Evolutionary conservation across 2,329 filamentous ascomycete genomes (phyloP), one percentile per base, ranked within the genome.

Genomic region (Fusarium sororula): DNA sequence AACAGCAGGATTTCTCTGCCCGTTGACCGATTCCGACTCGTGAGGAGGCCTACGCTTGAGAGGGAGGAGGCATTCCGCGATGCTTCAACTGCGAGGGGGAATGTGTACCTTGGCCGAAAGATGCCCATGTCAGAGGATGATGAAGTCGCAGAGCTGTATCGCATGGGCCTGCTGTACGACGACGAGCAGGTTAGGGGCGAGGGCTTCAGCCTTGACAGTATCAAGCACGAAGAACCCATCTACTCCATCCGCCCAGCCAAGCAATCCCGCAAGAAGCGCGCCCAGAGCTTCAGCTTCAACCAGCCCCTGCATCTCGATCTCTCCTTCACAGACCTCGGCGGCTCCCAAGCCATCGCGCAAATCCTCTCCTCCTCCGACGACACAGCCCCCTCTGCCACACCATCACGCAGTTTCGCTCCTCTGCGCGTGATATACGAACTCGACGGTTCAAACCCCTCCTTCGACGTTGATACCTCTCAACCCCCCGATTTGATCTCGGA

Each of bases 21-120:
- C 5, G 79, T 81, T 38, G 84, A 85, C 66, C 66, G 76, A 41
- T 75, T 72, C 20, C 78, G 79, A 20, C 79, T 82, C 32, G 68
- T 68, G n/a, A 81, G 83, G 14, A 79, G 78, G 14, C 85, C 85
- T 5, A 82, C 81, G 2, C 81, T 87, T 28, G 85, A 86, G 70
- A 80, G 86, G 15, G 82, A 87, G 73, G 84, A 86, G 48, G 86
- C 86, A 11, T 87, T 87, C 45, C 80, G 83, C 50, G 84, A 85
- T 51, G 78, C 79, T 8, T 79, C 79, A 26, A 86, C 84, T 0
- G 70, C 79, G 57, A 85, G 82, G 77, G 73, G 70, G 48, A 77
- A 77, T 51, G 75, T 81, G 12, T 73, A 77, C 18, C 38, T 80
- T 2, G 74, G 74, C n/a, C 79, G 75, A 28, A 60, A 55, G 35